Evolutionary conservation across 176 grass and related monocot genomes (phyloP).

Genomic region (Phragmites australis): DNA sequence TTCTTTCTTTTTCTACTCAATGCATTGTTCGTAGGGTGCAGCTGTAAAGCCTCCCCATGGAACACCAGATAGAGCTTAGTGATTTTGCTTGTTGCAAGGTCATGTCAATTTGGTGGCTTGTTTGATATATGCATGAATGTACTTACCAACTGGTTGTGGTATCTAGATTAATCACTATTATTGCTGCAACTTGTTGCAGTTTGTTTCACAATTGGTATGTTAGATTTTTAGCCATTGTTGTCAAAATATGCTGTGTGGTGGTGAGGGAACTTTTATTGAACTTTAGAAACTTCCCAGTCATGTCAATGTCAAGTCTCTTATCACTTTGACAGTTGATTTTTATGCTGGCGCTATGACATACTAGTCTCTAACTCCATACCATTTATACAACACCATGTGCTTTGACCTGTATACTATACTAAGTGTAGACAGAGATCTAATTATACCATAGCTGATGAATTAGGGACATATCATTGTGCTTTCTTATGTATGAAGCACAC

Average conservation of each 20-base stretch:
- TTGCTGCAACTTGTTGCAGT: not conserved
- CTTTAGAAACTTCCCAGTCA: not conserved
- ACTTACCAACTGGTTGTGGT: not conserved
- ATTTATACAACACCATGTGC: not conserved
- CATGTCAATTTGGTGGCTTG: not conserved
- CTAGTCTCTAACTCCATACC: not conserved
- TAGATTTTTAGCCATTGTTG: conserved; percentile 18
- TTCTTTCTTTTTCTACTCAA: not conserved
- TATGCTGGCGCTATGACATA: conserved; percentile 4
- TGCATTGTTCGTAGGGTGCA: not conserved
- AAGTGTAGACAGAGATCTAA: not conserved
- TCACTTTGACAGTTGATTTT: conserved; percentile 3
- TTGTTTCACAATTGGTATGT: not conserved
- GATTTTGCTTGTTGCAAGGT: not conserved
- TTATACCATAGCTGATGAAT: not conserved
- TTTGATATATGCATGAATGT: not conserved
- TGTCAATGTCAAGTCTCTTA: not conserved
- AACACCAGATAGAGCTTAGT: not conserved
- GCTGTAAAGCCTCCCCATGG: not conserved
- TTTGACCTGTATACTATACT: not conserved
- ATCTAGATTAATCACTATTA: not conserved
- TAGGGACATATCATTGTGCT: conserved; percentile 1
- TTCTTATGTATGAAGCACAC: not conserved
- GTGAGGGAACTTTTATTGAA: not conserved
- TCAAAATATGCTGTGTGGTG: not conserved